phyloP scores from a whole-genome alignment of 768 basidiomycete genomes.

The Tylopilus sp. region DNA sequence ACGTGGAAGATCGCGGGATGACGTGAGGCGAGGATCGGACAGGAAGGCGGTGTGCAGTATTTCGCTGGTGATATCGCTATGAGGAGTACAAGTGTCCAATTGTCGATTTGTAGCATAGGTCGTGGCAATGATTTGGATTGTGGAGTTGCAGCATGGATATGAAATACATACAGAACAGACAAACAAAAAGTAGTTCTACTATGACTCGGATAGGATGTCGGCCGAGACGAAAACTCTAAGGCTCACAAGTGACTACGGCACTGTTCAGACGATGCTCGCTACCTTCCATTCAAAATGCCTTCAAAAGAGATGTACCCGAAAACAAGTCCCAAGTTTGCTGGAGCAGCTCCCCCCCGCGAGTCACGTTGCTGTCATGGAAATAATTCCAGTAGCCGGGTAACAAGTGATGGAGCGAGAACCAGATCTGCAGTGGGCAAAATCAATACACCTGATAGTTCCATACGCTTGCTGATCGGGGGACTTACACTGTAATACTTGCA shows the following conservation, averaged over 20 bases:
- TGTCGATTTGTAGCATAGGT: no score
- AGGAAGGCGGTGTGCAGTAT: neutral
- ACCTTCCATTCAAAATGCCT: neutral
- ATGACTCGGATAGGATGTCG: no score
- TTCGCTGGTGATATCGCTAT: neutral
- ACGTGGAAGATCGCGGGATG: conserved; percentile 16
- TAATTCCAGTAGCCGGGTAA: conserved; percentile 37
- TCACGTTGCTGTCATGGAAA: conserved; percentile 18
- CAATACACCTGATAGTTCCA: no score
- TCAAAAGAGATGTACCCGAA: conserved; percentile 9
- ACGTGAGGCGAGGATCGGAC: neutral
- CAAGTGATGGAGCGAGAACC: conserved; percentile 35
- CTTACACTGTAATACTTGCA: conserved; percentile 39
- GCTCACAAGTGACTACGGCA: neutral
- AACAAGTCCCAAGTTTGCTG: conserved; percentile 20
- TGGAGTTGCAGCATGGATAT: no score
- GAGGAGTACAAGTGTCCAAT: neutral
- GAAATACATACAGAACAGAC: neutral
- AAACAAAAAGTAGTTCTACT: no score
- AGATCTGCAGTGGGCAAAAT: conserved; percentile 19
- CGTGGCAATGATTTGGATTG: no score
- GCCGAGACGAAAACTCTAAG: no score
- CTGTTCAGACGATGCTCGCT: neutral
- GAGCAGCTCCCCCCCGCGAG: conserved; percentile 18
- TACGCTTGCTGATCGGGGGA: neutral